A percentile compares a stretch with the other conserved stretches of the same genome.
Evolutionary conservation across 805 yeast species (phyloP).

Genomic region (Yamadazyma nakazawae): DNA sequence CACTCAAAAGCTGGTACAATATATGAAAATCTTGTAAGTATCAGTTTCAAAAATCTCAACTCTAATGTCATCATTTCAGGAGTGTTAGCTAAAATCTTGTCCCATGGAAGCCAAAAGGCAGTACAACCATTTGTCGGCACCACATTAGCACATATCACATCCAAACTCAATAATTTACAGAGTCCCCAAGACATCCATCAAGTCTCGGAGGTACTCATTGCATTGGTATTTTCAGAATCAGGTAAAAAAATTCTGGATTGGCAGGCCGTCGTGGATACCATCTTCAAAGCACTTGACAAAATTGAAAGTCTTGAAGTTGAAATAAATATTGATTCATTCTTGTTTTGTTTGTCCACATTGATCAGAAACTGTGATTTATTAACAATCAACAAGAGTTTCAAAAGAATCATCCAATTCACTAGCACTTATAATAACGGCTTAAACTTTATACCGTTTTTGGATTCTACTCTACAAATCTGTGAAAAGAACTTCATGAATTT

Average conservation of each 20-base stretch:
- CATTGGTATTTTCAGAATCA: slow-evolving; percentile 63
- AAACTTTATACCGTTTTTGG: slow-evolving; percentile 10
- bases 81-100: slow-evolving; percentile 49
- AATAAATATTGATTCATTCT: slow-evolving; percentile 5
- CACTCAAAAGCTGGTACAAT: slow-evolving; percentile 68
- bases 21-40: slow-evolving; percentile 42
- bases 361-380: slow-evolving; percentile 54
- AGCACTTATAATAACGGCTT: slow-evolving; percentile 9
- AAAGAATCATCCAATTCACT: slow-evolving; percentile 10
- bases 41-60: slow-evolving; percentile 9
- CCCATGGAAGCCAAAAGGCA: slow-evolving; percentile 42
- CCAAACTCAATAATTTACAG: neutral
- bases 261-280: slow-evolving; percentile 28
- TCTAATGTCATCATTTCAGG: slow-evolving; percentile 50
- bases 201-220: slow-evolving; percentile 39
- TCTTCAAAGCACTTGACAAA: slow-evolving; percentile 11
- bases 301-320: neutral
- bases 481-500: slow-evolving; percentile 7
- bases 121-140: slow-evolving; percentile 8
- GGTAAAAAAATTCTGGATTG: slow-evolving; percentile 62
- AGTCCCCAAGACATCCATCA: slow-evolving; percentile 1
- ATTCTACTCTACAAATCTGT: slow-evolving; percentile 12
- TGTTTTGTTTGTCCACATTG: slow-evolving; percentile 47
- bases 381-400: slow-evolving; percentile 43
- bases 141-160: neutral